Percentiles rank a stretch among this genome's conserved stretches.
Conservation (phyloP, 2,329 filamentous ascomycete species). For the Penicillium hordei region DNA sequence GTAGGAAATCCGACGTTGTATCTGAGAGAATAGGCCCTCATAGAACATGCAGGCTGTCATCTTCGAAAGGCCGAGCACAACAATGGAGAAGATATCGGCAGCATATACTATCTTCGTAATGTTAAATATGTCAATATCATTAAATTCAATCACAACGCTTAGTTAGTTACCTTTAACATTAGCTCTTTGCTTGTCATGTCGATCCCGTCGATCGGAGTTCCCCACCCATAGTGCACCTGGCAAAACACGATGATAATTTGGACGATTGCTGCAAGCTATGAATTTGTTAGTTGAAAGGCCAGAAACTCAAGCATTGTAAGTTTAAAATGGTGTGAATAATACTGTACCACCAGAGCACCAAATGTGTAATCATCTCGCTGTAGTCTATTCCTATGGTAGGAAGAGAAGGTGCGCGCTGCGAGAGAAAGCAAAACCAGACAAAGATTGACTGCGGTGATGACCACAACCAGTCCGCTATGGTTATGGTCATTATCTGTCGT, state of each 20-base stretch:
- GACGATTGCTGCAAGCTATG: neutral
- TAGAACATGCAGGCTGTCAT: constrained; percentile 20
- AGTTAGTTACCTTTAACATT: constrained; percentile 4
- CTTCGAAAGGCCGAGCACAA: constrained; percentile 18
- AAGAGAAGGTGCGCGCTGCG: constrained; percentile 43
- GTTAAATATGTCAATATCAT: neutral
- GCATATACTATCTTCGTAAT: constrained; percentile 13
- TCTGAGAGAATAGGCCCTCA: constrained; percentile 14
- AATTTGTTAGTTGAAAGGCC: neutral
- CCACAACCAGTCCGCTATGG: constrained; percentile 44
- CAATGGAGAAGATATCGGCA: constrained; percentile 15
- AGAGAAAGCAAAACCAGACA: constrained; percentile 44
- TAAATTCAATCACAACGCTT: too few species aligned
- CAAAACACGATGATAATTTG: neutral
- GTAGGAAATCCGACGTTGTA: constrained; percentile 6
- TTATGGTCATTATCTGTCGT: constrained; percentile 39
- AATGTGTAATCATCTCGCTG: constrained; percentile 42
- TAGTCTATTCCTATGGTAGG: constrained; percentile 30
- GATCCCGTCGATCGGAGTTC: neutral
- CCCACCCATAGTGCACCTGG: neutral
- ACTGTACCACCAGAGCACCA: constrained; percentile 30
- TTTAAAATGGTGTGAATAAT: neutral
- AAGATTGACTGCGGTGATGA: constrained; percentile 41
- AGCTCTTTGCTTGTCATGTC: neutral
- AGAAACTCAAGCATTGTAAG: neutral